phyloP scores from a whole-genome alignment of 2,329 filamentous ascomycete species.

The Verticillium zaregamsianum region DNA sequence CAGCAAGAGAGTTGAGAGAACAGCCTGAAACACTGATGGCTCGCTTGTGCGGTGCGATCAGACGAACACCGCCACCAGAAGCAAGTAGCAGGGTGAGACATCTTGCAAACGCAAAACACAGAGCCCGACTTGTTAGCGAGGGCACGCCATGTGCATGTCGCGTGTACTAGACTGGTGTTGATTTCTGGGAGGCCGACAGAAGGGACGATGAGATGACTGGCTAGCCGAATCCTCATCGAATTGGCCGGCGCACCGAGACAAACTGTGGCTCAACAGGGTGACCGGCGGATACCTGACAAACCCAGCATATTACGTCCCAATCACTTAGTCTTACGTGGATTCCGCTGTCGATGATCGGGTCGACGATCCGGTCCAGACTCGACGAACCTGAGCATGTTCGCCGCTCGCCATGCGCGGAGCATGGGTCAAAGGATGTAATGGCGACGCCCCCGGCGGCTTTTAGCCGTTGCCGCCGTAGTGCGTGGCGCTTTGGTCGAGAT shows the following conservation, averaged over 20 bases:
- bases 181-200: too few species aligned
- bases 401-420: background rate
- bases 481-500: background rate
- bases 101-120: background rate
- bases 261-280: background rate
- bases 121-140: background rate
- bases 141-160: too few species aligned
- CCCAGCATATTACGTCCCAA: background rate
- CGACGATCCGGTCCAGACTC: background rate
- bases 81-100: background rate
- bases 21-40: background rate
- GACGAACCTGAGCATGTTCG: background rate
- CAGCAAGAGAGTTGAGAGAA: background rate
- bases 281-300: too few species aligned
- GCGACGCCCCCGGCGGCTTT: background rate
- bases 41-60: background rate
- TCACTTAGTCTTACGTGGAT: background rate
- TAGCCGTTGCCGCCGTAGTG: background rate
- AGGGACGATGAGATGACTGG: too few species aligned
- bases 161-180: too few species aligned
- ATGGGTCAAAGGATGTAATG: background rate
- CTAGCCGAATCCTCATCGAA: too few species aligned
- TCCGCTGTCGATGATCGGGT: background rate
- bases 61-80: background rate
- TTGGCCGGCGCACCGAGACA: too few species aligned